These are phyloP conservation scores for Fraxinus anomala DNA, from an alignment of 257 asterid species.

Conservation along the genomic window DNA sequence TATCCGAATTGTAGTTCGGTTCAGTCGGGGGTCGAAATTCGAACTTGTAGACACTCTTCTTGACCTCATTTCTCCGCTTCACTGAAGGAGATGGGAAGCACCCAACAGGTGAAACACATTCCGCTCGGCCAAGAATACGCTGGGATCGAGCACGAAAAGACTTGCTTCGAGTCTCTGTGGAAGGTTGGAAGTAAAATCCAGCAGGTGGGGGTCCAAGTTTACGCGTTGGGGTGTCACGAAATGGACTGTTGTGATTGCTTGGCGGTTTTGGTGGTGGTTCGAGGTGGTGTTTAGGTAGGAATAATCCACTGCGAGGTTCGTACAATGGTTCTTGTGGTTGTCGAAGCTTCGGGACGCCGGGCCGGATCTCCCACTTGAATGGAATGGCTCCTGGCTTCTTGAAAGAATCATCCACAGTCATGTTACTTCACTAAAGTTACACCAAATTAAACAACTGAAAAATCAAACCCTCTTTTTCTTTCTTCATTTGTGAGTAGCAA, in stretches of 20 bases:
- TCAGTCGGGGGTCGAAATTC: conserved; percentile 20
- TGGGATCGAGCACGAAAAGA: conserved; percentile 37
- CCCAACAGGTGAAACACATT: conserved; percentile 33
- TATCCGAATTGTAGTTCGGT: conserved; percentile 48
- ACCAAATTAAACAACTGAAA: no score
- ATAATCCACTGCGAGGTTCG: conserved; percentile 1
- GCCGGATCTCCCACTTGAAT: conserved; percentile 91
- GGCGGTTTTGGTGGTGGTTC: not conserved
- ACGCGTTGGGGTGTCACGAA: conserved; percentile 30
- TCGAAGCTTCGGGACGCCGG: conserved; percentile 69
- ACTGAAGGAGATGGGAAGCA: conserved; percentile 56
- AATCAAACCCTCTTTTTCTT: not conserved
- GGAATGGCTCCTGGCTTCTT: conserved; percentile 70
- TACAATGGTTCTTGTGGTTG: conserved; percentile 10
- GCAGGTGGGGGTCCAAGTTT: conserved; percentile 73
- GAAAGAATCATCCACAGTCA: conserved; percentile 61
- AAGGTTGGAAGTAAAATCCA: conserved; percentile 37
- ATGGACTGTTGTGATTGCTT: conserved; percentile 13
- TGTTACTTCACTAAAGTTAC: not conserved
- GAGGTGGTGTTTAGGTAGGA: not conserved
- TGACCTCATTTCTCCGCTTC: conserved; percentile 28
- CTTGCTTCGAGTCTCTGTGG: conserved; percentile 38
- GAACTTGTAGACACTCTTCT: conserved; percentile 5
- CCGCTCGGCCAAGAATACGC: conserved; percentile 35
- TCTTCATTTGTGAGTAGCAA: not conserved